Conservation (phyloP, 2,329 filamentous ascomycete genomes). For the Rugonectria rugulosa region DNA sequence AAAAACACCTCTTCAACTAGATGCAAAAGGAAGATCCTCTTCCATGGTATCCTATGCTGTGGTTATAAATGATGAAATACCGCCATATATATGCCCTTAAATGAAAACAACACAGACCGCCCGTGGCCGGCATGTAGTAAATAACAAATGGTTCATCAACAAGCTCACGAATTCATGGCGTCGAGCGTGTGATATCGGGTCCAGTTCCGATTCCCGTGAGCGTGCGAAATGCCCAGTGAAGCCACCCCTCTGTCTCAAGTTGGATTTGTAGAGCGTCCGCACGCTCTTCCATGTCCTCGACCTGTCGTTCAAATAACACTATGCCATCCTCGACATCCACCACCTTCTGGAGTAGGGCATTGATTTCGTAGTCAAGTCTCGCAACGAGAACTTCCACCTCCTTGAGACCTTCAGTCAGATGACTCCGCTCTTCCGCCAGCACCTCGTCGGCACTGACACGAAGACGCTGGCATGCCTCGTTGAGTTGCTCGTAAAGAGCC, state of each 20-base stretch:
- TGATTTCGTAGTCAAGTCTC: slow-evolving; percentile 91
- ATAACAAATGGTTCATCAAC: neutral
- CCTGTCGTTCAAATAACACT: slow-evolving; percentile 79
- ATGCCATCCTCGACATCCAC: slow-evolving; percentile 88
- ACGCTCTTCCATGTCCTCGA: slow-evolving; percentile 72
- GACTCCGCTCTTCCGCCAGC: slow-evolving; percentile 71
- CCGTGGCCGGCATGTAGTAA: too few species aligned
- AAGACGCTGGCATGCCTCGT: slow-evolving; percentile 74
- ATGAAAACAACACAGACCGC: neutral
- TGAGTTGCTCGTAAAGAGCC: slow-evolving; percentile 71
- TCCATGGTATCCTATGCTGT: slow-evolving; percentile 15
- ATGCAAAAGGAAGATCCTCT: slow-evolving; percentile 8
- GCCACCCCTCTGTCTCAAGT: slow-evolving; percentile 70
- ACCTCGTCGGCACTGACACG: slow-evolving; percentile 73
- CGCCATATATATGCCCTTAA: slow-evolving; percentile 3
- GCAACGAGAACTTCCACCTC: slow-evolving; percentile 83
- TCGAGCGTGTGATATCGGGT: slow-evolving; percentile 57
- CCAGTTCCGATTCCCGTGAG: slow-evolving; percentile 67
- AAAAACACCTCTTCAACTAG: slow-evolving; percentile 26
- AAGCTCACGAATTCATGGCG: slow-evolving; percentile 24
- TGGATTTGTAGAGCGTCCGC: slow-evolving; percentile 69
- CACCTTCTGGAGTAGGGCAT: slow-evolving; percentile 79
- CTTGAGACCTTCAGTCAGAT: slow-evolving; percentile 74
- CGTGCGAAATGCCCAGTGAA: slow-evolving; percentile 70
- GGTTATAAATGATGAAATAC: slow-evolving; percentile 20